Conservation (phyloP, 1,284 basidiomycete genomes). For the Ceratobasidium sp. region DNA sequence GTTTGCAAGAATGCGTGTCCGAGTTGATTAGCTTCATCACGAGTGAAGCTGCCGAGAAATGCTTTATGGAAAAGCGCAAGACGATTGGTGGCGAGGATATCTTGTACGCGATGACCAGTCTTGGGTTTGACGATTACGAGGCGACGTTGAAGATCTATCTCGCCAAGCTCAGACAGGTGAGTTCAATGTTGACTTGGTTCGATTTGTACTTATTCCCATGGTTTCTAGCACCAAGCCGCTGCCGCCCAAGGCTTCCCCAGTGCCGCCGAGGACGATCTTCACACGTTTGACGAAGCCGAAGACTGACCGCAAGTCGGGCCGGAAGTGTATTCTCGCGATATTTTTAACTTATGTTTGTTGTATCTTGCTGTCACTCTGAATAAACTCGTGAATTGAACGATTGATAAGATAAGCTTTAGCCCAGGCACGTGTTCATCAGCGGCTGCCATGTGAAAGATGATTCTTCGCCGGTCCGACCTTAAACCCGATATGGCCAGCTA, state of each 20-base stretch:
- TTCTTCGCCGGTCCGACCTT: not conserved
- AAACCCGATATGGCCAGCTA: constrained; percentile 21
- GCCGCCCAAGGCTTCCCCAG: constrained; percentile 28
- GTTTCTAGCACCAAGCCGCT: constrained; percentile 35
- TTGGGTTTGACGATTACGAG: constrained; percentile 97
- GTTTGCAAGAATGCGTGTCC: constrained; percentile 95
- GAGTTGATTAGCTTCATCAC: constrained; percentile 98
- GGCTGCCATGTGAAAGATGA: constrained; percentile 25
- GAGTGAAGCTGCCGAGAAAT: constrained; percentile 90
- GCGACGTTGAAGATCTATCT: constrained; percentile 91
- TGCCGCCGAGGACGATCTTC: constrained; percentile 13
- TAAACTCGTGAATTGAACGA: not conserved
- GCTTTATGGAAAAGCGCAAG: constrained; percentile 87
- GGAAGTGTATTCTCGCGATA: not conserved
- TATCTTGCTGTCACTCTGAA: not conserved
- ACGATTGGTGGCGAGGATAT: constrained; percentile 94
- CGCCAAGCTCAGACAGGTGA: constrained; percentile 87
- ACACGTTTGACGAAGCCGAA: constrained; percentile 20
- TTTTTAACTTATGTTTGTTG: constrained; percentile 12
- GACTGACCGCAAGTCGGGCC: no score
- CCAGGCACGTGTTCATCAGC: constrained; percentile 22
- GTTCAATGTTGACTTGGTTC: constrained; percentile 52
- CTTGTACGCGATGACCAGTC: constrained; percentile 85
- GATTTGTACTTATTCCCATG: not conserved
- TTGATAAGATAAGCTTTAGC: constrained; percentile 19